Evolutionary conservation across 768 basidiomycete species (phyloP).

Genomic region (Mycena crocata): DNA sequence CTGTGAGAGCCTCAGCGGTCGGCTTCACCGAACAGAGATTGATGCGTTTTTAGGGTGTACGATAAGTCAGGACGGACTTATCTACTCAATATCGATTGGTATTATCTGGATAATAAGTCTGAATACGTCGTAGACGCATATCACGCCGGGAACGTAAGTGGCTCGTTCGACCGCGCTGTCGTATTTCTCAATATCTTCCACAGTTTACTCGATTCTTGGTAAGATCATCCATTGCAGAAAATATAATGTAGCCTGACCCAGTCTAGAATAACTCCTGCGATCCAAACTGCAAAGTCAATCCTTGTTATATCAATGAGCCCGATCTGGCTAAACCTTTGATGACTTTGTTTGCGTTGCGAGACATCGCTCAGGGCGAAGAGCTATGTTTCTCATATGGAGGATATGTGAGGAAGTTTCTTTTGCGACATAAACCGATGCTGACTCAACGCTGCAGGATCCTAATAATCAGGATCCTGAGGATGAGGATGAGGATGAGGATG

Average conservation of each 20-base stretch:
- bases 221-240: conserved; percentile 40
- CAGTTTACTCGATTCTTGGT: conserved; percentile 95
- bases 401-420: conserved; percentile 22
- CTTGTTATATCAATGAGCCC: conserved; percentile 84
- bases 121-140: conserved; percentile 86
- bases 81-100: conserved; percentile 86
- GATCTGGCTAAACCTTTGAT: conserved; percentile 77
- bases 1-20: conserved; percentile 55
- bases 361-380: conserved; percentile 76
- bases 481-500: not conserved
- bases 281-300: conserved; percentile 80
- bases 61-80: conserved; percentile 82
- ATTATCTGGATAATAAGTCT: conserved; percentile 60
- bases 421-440: not conserved
- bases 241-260: not conserved
- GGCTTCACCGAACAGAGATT: conserved; percentile 15
- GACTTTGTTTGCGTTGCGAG: conserved; percentile 71
- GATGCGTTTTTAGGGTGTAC: conserved; percentile 64
- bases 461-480: conserved; percentile 1
- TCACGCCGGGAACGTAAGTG: conserved; percentile 84
- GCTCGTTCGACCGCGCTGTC: not conserved
- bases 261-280: conserved; percentile 91
- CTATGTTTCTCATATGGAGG: conserved; percentile 84
- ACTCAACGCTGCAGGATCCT: conserved; percentile 7
- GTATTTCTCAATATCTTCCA: conserved; percentile 8